A percentile compares a stretch with the other conserved stretches of the same genome.
phyloP scores from a whole-genome alignment of 2,329 filamentous ascomycete species.

The Alternaria triticina region DNA sequence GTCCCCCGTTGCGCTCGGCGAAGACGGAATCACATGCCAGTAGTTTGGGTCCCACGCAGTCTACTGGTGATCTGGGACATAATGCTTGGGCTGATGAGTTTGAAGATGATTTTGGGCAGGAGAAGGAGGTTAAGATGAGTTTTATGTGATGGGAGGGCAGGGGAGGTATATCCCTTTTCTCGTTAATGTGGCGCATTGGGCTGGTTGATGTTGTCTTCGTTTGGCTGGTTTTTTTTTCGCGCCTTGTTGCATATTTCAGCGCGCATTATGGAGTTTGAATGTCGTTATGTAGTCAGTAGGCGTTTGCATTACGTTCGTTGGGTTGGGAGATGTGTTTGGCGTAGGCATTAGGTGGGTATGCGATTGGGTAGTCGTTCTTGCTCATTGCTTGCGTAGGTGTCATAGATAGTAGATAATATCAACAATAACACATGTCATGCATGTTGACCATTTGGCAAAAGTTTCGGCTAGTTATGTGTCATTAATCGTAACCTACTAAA shows the following conservation, averaged over 20 bases:
- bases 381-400: not conserved
- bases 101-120: conserved; percentile 54
- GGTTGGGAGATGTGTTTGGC: not conserved
- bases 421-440: not conserved
- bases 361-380: not conserved
- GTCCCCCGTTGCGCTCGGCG: conserved; percentile 37
- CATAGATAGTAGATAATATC: not conserved
- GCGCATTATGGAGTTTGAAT: not conserved
- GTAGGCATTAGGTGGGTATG: not conserved
- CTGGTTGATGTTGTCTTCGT: not conserved
- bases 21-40: conserved; percentile 31
- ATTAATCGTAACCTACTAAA: not conserved
- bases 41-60: not conserved
- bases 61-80: conserved; percentile 33
- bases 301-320: not conserved
- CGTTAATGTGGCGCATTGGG: not conserved
- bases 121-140: conserved; percentile 57
- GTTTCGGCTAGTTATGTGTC: not conserved
- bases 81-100: conserved; percentile 59
- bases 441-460: not conserved
- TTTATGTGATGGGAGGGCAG: conserved; percentile 42
- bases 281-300: not conserved
- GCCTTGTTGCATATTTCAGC: conserved; percentile 1
- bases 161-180: not conserved
- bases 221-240: not conserved